These are phyloP conservation scores for Irpex sp. DNA, from an alignment of 1,284 basidiomycete species.

Conservation along the genomic window DNA sequence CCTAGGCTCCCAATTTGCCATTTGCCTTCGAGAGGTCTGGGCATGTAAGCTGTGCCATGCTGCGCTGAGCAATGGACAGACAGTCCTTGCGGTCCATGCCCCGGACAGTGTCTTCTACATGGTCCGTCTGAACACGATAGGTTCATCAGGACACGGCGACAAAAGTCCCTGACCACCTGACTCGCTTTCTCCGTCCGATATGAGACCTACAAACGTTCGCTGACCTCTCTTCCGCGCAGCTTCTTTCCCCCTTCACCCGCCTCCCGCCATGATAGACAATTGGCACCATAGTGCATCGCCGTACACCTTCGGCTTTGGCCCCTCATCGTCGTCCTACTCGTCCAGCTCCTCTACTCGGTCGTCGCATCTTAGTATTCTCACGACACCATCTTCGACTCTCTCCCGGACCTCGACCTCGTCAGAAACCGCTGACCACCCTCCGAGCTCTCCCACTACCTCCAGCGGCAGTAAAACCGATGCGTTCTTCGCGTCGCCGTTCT, in stretches of 20 bases:
- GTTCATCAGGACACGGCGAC: background rate
- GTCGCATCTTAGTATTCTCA: conserved; percentile 26
- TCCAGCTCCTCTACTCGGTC: conserved; percentile 22
- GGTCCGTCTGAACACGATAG: background rate
- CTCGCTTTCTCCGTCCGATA: background rate
- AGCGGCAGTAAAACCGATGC: conserved; percentile 29
- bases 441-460: conserved; percentile 15
- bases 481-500: conserved; percentile 30
- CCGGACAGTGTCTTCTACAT: background rate
- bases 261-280: conserved; percentile 23
- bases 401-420: conserved; percentile 24
- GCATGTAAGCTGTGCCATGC: background rate
- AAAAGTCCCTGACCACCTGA: conserved; percentile 1
- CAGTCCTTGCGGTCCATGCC: background rate
- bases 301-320: conserved; percentile 14
- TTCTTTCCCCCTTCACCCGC: background rate
- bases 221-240: background rate
- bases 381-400: conserved; percentile 22
- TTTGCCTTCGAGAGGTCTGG: background rate
- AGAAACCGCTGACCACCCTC: conserved; percentile 13
- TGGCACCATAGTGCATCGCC: conserved; percentile 17
- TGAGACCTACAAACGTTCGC: conserved; percentile 5
- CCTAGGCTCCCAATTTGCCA: background rate
- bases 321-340: conserved; percentile 19
- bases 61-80: background rate